These are phyloP conservation scores for Apophysomyces elegans DNA, from an alignment of 371 early-diverging fungal genomes.

Conservation along the genomic window DNA sequence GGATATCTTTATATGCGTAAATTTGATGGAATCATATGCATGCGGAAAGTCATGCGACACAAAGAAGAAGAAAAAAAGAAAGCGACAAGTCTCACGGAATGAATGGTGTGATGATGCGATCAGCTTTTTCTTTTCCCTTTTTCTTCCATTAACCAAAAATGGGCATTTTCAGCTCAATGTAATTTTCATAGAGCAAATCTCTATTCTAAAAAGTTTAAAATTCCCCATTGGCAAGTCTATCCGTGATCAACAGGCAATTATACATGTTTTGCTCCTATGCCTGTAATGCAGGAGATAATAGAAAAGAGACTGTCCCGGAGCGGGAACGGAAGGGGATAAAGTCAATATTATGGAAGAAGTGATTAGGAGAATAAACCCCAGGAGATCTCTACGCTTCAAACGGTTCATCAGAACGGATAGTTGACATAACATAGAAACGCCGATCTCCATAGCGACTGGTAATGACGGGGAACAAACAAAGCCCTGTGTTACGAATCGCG, in stretches of 20 bases:
- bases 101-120: background rate
- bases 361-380: background rate
- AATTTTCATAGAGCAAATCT: background rate
- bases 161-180: background rate
- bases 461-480: no score
- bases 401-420: no score
- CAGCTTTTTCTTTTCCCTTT: background rate
- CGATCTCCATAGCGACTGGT: no score
- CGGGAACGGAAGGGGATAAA: slow-evolving; percentile 11
- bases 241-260: background rate
- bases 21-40: background rate
- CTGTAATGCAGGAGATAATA: background rate
- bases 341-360: background rate
- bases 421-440: no score
- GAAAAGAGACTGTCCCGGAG: background rate
- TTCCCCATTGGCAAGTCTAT: background rate
- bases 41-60: no score
- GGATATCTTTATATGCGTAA: background rate
- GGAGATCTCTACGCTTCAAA: background rate
- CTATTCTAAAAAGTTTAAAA: background rate
- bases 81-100: no score
- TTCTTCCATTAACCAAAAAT: background rate
- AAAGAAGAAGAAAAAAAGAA: background rate
- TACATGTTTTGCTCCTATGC: slow-evolving; percentile 7
- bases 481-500: no score